Evolutionary conservation across 768 basidiomycete genomes (phyloP), one percentile per base, ranked within the genome.

Genomic region (Polyporus arcularius): DNA sequence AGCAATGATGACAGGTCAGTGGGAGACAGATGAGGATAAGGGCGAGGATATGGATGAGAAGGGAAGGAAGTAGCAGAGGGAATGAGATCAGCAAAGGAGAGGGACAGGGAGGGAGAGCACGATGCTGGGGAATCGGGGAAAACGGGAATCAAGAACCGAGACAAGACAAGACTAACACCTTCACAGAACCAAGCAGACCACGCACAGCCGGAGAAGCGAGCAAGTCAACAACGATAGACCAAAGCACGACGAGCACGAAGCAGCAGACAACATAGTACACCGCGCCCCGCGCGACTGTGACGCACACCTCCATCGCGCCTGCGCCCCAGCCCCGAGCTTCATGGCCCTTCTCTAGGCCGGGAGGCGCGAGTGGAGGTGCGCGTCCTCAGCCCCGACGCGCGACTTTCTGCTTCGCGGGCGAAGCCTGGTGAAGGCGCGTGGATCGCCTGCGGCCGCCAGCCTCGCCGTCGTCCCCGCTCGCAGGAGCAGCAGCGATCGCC

Each of bases 381-480:
- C 39, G 49, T 11, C 26, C 30, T 60, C 59, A 60, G 41, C 21
- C 58, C n/a, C 47, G 51, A 2, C 60, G 60, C 32, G 32, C 52
- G 30, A 39, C 53, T 38, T 53, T 53, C 4, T 42, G 28, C 57
- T 63, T 63, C 10, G 39, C 31, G 7, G 61, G 61, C 10, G 57
- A 55, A 9, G 52, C 30, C 35, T 45, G 46, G 26, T 41, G 18
- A n/a, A 63, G 41, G 28, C 61, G 56, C 16, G 18, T 55, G 15
- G 61, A 63, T 21, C 61, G 61, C 47, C 61, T 51, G 21, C 30
- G 56, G 4, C 52, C 57, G 3, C 39, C 42, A 45, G 42, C 42
- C 42, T 45, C 47, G 47, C 26, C 47, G 18, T 51, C 49, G 18
- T 35, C 18, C 31, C 35, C 49, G 32, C 18, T 39, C 49, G 16